These are phyloP conservation scores for Eutypa lata DNA, from an alignment of 2,329 filamentous ascomycete genomes.

Conservation along the genomic window DNA sequence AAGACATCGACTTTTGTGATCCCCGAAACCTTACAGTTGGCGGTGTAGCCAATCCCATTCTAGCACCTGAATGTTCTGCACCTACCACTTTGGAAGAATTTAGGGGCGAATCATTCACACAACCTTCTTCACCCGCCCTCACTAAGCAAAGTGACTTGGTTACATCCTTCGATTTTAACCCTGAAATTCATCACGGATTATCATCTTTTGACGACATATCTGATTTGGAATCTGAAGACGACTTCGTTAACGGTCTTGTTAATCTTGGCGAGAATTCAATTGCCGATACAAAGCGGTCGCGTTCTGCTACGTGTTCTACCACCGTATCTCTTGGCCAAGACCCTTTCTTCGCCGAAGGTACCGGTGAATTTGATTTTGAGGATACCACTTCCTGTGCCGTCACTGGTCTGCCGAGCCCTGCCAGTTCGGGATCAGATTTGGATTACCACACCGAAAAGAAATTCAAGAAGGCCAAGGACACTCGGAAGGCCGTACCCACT, in stretches of 20 bases:
- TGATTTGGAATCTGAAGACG: constrained; percentile 87
- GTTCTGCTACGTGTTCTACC: constrained; percentile 65
- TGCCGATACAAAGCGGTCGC: constrained; percentile 66
- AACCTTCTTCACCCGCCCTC: constrained; percentile 28
- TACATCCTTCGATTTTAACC: constrained; percentile 51
- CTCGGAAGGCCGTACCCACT: constrained; percentile 45
- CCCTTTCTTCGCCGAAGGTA: constrained; percentile 68
- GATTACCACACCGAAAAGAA: constrained; percentile 57
- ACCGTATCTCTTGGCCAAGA: constrained; percentile 70
- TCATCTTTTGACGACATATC: constrained; percentile 82
- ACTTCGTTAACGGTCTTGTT: constrained; percentile 72
- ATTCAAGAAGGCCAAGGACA: constrained; percentile 52
- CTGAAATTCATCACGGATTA: constrained; percentile 54
- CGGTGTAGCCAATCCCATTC: constrained; percentile 46
- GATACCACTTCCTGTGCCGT: constrained; percentile 61
- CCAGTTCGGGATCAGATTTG: constrained; percentile 47
- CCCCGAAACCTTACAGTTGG: constrained; percentile 81
- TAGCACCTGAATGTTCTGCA: constrained; percentile 61
- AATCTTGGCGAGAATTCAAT: constrained; percentile 57
- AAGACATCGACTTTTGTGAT: constrained; percentile 84
- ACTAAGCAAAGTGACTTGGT: constrained; percentile 44
- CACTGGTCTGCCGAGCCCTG: constrained; percentile 61
- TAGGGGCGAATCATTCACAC: constrained; percentile 37
- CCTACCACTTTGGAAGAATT: constrained; percentile 63
- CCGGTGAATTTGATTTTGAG: constrained; percentile 64